Evolutionary conservation across 2,329 filamentous ascomycete species (phyloP).

Genomic region (Neofusicoccum sp.): DNA sequence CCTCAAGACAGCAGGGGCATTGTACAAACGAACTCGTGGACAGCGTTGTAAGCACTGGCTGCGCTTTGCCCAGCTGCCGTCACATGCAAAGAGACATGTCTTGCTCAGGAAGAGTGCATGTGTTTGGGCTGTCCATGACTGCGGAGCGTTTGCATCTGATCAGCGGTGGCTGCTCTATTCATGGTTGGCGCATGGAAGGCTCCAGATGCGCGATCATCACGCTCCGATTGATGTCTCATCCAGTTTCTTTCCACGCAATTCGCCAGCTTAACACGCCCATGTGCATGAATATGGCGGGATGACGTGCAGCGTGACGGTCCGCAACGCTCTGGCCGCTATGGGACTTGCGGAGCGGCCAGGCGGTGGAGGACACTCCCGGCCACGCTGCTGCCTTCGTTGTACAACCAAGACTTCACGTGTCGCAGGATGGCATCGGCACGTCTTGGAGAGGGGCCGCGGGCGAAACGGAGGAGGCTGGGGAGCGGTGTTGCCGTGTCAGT

Average conservation of each 20-base stretch:
- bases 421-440: not conserved
- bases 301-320: constrained; percentile 1
- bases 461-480: not conserved
- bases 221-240: no score
- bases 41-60: no score
- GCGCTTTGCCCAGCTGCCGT: no score
- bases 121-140: no score
- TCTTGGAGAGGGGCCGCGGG: not conserved
- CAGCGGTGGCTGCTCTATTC: no score
- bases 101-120: no score
- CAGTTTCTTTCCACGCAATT: not conserved
- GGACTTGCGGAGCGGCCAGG: not conserved
- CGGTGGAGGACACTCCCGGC: not conserved
- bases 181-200: no score
- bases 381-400: not conserved
- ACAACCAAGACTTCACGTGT: constrained; percentile 1
- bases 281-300: not conserved
- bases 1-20: no score
- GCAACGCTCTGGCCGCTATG: not conserved
- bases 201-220: no score
- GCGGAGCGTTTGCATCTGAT: no score
- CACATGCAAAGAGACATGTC: no score
- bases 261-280: not conserved
- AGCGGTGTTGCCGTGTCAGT: not conserved
- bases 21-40: no score